phyloP scores from a whole-genome alignment of 805 yeast species.

The Suhomyces faveliae region DNA sequence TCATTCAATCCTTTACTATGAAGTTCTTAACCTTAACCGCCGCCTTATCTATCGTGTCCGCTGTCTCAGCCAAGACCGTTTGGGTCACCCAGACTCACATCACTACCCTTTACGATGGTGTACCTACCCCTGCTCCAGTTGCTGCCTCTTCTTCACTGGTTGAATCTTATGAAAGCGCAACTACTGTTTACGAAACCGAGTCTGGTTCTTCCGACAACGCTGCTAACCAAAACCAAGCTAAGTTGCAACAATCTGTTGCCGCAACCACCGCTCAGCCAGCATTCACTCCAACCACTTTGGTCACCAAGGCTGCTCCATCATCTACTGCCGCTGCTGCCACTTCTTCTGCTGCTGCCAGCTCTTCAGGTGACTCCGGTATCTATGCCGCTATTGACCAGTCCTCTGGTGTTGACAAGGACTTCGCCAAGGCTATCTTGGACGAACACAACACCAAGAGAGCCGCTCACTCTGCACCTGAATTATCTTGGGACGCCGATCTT shows the following conservation, averaged over 20 bases:
- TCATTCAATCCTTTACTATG: conserved; percentile 14
- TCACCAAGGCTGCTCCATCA: conserved; percentile 8
- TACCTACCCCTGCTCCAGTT: conserved; percentile 15
- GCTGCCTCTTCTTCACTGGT: conserved; percentile 9
- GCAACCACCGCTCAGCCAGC: conserved; percentile 8
- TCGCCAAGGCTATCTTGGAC: conserved; percentile 47
- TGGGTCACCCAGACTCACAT: conserved; percentile 28
- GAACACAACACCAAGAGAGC: conserved; percentile 63
- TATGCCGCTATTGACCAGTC: conserved; percentile 18
- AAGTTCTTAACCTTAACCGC: conserved; percentile 22
- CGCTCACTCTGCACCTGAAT: conserved; percentile 47
- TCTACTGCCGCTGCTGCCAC: conserved; percentile 19
- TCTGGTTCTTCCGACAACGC: conserved; percentile 14
- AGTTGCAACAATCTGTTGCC: not conserved
- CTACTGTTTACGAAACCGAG: conserved; percentile 1
- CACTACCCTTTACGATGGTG: conserved; percentile 21
- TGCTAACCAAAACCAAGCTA: conserved; percentile 8
- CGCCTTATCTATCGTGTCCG: conserved; percentile 20
- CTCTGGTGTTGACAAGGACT: conserved; percentile 22
- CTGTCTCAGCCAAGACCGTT: conserved; percentile 23
- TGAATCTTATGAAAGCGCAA: conserved; percentile 3
- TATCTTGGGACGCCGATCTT: conserved; percentile 56
- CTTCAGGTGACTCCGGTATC: conserved; percentile 16
- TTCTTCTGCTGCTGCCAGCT: conserved; percentile 17
- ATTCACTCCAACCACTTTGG: conserved; percentile 9